Percentiles rank a stretch among this genome's conserved stretches.
Conservation (phyloP, 208 protist genomes). For the Crithidia sp. region DNA sequence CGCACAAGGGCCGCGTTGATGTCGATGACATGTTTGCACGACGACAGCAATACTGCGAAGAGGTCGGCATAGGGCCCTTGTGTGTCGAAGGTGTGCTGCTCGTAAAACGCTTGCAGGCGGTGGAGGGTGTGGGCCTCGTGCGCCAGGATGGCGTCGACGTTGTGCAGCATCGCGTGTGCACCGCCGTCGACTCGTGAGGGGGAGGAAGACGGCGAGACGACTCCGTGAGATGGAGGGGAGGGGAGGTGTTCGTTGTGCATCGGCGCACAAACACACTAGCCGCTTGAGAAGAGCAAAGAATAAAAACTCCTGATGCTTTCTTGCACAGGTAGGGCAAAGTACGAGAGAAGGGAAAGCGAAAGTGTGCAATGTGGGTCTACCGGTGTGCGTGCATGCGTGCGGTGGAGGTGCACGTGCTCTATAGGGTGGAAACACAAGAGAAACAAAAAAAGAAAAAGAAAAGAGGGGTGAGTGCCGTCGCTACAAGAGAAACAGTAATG, state of each 20-base stretch:
- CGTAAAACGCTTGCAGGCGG: slow-evolving; percentile 51
- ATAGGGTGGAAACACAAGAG: too few species aligned
- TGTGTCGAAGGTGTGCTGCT: slow-evolving; percentile 74
- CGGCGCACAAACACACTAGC: slow-evolving; percentile 10
- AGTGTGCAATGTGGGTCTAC: too few species aligned
- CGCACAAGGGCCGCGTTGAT: slow-evolving; percentile 25
- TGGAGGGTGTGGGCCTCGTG: slow-evolving; percentile 38
- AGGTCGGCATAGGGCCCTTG: slow-evolving; percentile 72
- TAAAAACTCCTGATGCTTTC: neutral
- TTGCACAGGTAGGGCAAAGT: too few species aligned
- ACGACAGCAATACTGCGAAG: slow-evolving; percentile 69
- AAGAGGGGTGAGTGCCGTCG: neutral
- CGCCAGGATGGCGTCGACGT: slow-evolving; percentile 6
- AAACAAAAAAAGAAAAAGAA: neutral
- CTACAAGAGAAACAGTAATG: neutral
- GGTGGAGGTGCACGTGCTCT: too few species aligned
- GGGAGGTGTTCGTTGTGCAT: neutral
- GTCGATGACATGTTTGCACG: slow-evolving; percentile 66
- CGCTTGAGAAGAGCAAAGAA: slow-evolving; percentile 2
- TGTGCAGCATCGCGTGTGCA: slow-evolving; percentile 15
- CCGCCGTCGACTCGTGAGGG: neutral
- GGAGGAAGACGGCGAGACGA: slow-evolving; percentile 6
- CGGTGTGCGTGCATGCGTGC: too few species aligned
- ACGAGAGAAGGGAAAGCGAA: too few species aligned
- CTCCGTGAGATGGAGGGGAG: neutral